These are phyloP conservation scores for Penicillium simplicissimum DNA, from an alignment of 495 filamentous ascomycete species.

Conservation along the genomic window DNA sequence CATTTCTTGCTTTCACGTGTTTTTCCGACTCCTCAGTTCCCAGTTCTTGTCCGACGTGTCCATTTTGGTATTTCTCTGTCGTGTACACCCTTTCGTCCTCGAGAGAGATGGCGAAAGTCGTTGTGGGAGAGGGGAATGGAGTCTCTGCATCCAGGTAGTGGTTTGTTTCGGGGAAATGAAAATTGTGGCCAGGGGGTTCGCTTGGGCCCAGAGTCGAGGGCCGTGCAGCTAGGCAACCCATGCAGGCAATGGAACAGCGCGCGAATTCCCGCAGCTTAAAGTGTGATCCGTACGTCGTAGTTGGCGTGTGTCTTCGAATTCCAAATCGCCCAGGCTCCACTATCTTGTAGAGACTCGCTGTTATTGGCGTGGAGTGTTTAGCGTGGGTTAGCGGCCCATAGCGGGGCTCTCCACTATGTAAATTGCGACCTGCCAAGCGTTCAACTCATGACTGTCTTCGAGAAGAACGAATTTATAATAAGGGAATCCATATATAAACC, in stretches of 20 bases:
- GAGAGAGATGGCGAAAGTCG: neutral
- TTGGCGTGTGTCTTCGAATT: slow-evolving; percentile 20
- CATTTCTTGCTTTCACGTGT: neutral
- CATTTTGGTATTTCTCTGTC: neutral
- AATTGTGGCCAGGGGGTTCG: slow-evolving; percentile 1
- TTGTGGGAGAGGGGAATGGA: slow-evolving; percentile 7
- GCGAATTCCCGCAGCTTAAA: neutral
- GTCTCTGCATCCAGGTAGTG: neutral
- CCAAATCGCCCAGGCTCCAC: slow-evolving; percentile 25
- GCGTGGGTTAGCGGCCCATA: neutral
- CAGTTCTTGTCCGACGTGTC: too few species aligned
- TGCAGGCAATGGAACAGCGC: slow-evolving; percentile 13
- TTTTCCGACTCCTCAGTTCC: neutral
- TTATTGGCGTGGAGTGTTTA: slow-evolving; percentile 12
- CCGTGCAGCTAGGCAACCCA: slow-evolving; percentile 3
- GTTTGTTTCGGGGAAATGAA: neutral
- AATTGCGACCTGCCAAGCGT: neutral
- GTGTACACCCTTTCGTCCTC: neutral
- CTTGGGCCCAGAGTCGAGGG: slow-evolving; percentile 7
- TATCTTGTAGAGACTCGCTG: neutral
- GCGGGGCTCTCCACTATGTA: neutral
- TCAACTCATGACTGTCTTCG: neutral
- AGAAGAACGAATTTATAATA: neutral
- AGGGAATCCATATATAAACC: neutral
- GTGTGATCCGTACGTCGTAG: slow-evolving; percentile 5